Conservation (phyloP, 495 filamentous ascomycete genomes). For the Talaromyces proteolyticus region DNA sequence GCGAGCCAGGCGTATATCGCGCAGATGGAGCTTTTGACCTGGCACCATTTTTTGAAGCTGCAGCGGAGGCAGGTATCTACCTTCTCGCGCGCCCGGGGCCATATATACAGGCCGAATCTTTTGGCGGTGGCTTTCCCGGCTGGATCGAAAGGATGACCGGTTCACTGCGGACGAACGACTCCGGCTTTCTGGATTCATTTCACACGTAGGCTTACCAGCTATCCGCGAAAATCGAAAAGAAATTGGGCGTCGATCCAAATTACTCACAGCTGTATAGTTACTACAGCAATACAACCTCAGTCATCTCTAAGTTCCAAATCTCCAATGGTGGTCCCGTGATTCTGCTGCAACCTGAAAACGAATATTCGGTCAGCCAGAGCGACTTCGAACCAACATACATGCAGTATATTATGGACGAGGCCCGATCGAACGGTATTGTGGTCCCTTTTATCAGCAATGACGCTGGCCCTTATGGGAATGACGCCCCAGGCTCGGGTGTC, state of each 20-base stretch:
- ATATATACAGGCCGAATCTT: conserved; percentile 62
- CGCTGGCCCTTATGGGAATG: conserved; percentile 49
- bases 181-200: too few relatives aligned
- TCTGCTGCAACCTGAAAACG: conserved; percentile 73
- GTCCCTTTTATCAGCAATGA: conserved; percentile 77
- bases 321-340: conserved; percentile 75
- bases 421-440: conserved; percentile 60
- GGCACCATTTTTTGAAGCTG: conserved; percentile 67
- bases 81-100: conserved; percentile 64
- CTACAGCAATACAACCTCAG: too few relatives aligned
- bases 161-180: conserved; percentile 58
- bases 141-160: conserved; percentile 62
- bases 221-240: too few relatives aligned
- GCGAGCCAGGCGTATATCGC: conserved; percentile 58
- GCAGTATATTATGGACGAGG: conserved; percentile 62
- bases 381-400: conserved; percentile 63
- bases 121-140: conserved; percentile 58
- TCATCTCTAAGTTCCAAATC: too few relatives aligned
- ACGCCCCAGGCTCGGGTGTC: conserved; percentile 57
- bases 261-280: too few relatives aligned
- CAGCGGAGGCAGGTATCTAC: conserved; percentile 63
- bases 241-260: too few relatives aligned
- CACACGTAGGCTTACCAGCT: too few relatives aligned
- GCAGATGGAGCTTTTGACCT: conserved; percentile 65
- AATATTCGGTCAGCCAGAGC: too few relatives aligned